These are phyloP conservation scores for Fallopia convolvulus DNA, from an alignment of 148 eudicot genomes.

Conservation along the genomic window DNA sequence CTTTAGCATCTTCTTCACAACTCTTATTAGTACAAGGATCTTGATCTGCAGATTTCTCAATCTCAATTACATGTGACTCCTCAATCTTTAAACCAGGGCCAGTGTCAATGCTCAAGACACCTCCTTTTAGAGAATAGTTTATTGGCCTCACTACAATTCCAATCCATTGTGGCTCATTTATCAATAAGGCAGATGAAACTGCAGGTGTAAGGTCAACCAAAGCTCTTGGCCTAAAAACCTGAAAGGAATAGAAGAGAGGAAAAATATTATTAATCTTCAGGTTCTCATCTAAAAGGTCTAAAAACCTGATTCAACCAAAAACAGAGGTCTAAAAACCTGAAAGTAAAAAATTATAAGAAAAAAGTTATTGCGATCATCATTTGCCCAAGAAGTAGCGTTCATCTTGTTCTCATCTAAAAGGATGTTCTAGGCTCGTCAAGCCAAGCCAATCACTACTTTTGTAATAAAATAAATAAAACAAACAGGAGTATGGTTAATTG, in stretches of 20 bases:
- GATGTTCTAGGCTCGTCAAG: no score
- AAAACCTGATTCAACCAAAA: no score
- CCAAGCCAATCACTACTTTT: no score
- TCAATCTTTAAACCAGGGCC: constrained; percentile 86
- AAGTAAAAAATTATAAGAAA: no score
- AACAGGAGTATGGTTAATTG: background rate
- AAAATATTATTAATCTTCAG: background rate
- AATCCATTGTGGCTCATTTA: constrained; percentile 93
- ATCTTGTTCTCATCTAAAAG: no score
- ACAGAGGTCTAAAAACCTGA: no score
- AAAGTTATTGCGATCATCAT: background rate
- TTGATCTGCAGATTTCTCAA: constrained; percentile 43
- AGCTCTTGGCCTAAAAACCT: constrained; percentile 90
- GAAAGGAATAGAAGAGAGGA: background rate
- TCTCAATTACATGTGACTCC: constrained; percentile 57
- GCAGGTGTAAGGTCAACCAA: constrained; percentile 92
- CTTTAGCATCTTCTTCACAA: constrained; percentile 13
- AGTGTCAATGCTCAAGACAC: constrained; percentile 75
- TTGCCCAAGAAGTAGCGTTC: no score
- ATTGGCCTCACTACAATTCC: constrained; percentile 87
- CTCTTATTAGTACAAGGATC: constrained; percentile 24
- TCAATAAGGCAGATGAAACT: constrained; percentile 80
- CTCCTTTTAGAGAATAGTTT: constrained; percentile 77
- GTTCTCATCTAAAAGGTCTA: no score
- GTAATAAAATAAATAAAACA: no score